Conservation (phyloP, 176 grass and related monocot species). For the Secale cereale region DNA sequence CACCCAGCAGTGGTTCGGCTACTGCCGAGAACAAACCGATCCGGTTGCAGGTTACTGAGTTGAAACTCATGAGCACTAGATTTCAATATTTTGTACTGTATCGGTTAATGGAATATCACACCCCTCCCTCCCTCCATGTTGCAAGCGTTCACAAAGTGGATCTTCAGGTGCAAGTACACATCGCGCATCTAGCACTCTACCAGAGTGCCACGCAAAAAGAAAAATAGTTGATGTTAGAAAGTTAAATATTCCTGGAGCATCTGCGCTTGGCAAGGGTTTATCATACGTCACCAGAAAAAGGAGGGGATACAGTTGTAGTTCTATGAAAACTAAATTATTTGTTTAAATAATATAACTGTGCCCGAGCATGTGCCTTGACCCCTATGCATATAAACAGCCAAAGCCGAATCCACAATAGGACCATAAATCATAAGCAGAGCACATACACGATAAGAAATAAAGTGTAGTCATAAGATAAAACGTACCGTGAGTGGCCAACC, state of each 20-base stretch:
- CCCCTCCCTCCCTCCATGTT: neutral
- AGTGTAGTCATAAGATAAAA: conserved; percentile 20
- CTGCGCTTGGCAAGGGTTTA: neutral
- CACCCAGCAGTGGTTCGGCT: neutral
- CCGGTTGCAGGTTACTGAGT: neutral
- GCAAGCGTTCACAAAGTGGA: neutral
- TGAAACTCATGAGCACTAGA: conserved; percentile 7
- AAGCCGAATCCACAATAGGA: neutral
- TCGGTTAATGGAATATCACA: neutral
- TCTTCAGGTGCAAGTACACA: neutral
- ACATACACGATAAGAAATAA: neutral
- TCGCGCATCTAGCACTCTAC: neutral
- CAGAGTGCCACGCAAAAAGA: neutral
- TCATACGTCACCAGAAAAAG: neutral
- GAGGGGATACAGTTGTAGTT: neutral
- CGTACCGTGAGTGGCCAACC: conserved; percentile 98
- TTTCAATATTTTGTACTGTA: neutral
- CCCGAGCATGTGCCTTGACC: neutral
- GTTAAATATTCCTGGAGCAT: neutral
- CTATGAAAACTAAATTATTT: neutral
- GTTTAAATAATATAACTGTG: neutral
- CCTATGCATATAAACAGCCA: neutral
- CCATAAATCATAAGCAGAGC: neutral
- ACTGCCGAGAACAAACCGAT: neutral
- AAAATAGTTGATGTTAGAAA: neutral